Conservation (phyloP, 2,329 filamentous ascomycete genomes). For the Fusarium cyanostomum region DNA sequence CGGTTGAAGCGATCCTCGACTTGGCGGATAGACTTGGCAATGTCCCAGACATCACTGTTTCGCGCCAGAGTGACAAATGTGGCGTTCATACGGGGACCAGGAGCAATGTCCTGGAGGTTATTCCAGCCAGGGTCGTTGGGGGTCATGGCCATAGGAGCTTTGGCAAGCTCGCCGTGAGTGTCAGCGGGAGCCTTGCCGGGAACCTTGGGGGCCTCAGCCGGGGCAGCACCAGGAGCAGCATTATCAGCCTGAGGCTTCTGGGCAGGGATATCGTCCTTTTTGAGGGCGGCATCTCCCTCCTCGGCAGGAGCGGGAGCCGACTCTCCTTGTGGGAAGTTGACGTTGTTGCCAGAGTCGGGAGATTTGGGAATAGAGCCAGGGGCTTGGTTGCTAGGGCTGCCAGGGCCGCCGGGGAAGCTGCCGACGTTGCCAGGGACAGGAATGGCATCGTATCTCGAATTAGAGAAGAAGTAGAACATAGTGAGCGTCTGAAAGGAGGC, state of each 20-base stretch:
- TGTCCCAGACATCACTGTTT: constrained; percentile 95
- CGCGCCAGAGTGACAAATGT: constrained; percentile 96
- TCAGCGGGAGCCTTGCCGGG: constrained; percentile 42
- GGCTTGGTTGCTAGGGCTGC: constrained; percentile 33
- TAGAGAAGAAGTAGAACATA: constrained; percentile 84
- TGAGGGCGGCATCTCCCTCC: constrained; percentile 24
- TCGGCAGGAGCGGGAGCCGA: constrained; percentile 18
- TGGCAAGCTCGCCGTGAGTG: constrained; percentile 42
- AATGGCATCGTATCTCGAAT: constrained; percentile 59
- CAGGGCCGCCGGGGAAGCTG: constrained; percentile 40
- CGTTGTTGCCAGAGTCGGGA: constrained; percentile 32
- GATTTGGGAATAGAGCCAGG: constrained; percentile 34
- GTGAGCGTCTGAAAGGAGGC: constrained; percentile 27
- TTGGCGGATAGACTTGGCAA: constrained; percentile 93
- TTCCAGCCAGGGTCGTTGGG: constrained; percentile 64
- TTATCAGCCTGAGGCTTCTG: constrained; percentile 35
- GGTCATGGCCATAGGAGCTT: constrained; percentile 56
- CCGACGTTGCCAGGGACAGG: constrained; percentile 32
- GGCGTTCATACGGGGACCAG: constrained; percentile 87
- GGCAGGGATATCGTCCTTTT: constrained; percentile 31
- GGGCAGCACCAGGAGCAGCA: constrained; percentile 9
- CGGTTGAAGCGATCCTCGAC: constrained; percentile 98
- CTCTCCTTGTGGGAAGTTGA: constrained; percentile 39
- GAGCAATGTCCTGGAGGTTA: constrained; percentile 61
- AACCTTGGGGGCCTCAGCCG: constrained; percentile 15